Evolutionary conservation across 306 rosid species (phyloP).

Genomic region (Alnus glutinosa): DNA sequence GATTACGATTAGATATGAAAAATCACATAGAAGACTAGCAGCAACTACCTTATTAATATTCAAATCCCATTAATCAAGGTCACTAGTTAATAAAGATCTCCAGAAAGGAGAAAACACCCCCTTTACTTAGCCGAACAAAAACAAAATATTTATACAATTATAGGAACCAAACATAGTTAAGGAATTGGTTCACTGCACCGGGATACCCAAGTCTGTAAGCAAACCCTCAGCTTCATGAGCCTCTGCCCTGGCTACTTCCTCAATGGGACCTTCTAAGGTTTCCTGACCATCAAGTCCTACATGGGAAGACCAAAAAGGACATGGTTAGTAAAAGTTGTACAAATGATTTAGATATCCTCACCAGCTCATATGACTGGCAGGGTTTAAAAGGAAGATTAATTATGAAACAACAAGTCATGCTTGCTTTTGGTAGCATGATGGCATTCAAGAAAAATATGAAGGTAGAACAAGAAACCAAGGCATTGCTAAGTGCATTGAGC

Average conservation of each 20-base stretch:
- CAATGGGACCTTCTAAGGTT: constrained; percentile 80
- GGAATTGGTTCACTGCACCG: constrained; percentile 46
- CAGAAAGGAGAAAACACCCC: neutral
- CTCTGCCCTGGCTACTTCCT: constrained; percentile 84
- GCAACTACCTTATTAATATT: neutral
- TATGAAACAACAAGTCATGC: too few species aligned
- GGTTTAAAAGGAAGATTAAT: neutral
- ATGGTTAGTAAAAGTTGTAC: neutral
- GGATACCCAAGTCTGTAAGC: constrained; percentile 79
- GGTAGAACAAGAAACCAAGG: neutral
- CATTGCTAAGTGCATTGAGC: constrained; percentile 3
- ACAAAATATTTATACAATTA: neutral
- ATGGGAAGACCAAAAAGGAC: constrained; percentile 22
- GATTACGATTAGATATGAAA: neutral
- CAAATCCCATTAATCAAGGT: neutral
- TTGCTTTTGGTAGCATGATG: too few species aligned
- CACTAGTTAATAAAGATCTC: neutral
- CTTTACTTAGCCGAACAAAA: constrained; percentile 20
- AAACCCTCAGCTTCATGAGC: constrained; percentile 77
- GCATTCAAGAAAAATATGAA: neutral
- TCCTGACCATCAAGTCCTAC: constrained; percentile 69
- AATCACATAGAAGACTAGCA: neutral
- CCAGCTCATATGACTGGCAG: constrained; percentile 2
- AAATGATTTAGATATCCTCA: constrained; percentile 12
- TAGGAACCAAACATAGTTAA: constrained; percentile 18